A percentile compares a stretch with the other conserved stretches of the same genome.
Evolutionary conservation across 345 rosid genomes (phyloP).

Genomic region (Acer campestre): DNA sequence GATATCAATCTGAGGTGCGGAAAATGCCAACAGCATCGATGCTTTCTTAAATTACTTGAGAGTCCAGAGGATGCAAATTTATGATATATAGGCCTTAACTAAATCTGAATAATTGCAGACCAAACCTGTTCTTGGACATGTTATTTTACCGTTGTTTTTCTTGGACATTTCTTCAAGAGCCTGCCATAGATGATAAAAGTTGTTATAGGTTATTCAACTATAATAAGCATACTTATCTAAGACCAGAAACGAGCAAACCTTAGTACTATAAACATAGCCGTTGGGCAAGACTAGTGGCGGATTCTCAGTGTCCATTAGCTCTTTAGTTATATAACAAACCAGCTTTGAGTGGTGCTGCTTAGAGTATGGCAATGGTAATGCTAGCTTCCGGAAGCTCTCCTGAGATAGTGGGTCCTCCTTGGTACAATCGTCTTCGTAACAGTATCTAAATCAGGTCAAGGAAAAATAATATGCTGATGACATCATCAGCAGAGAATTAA

Average conservation of each 20-base stretch:
- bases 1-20: neutral
- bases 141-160: slow-evolving; percentile 68
- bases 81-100: slow-evolving; percentile 91
- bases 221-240: neutral
- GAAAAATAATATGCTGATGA: slow-evolving; percentile 14
- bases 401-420: slow-evolving; percentile 97
- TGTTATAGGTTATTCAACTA: slow-evolving; percentile 11
- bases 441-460: slow-evolving; percentile 64
- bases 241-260: slow-evolving; percentile 49
- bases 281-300: slow-evolving; percentile 98
- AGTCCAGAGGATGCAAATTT: slow-evolving; percentile 13
- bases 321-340: slow-evolving; percentile 91
- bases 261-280: slow-evolving; percentile 91
- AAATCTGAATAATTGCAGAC: slow-evolving; percentile 69
- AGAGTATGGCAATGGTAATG: slow-evolving; percentile 80
- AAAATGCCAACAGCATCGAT: neutral
- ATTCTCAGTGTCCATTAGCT: slow-evolving; percentile 97
- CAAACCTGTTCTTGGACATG: slow-evolving; percentile 80
- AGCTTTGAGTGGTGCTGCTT: slow-evolving; percentile 98
- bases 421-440: slow-evolving; percentile 84
- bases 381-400: slow-evolving; percentile 86
- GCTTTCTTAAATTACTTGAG: neutral
- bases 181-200: slow-evolving; percentile 37
- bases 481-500: neutral
- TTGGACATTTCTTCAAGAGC: slow-evolving; percentile 95